Conservation (phyloP, 2,329 filamentous ascomycete species). For the Huntiella omanensis region DNA sequence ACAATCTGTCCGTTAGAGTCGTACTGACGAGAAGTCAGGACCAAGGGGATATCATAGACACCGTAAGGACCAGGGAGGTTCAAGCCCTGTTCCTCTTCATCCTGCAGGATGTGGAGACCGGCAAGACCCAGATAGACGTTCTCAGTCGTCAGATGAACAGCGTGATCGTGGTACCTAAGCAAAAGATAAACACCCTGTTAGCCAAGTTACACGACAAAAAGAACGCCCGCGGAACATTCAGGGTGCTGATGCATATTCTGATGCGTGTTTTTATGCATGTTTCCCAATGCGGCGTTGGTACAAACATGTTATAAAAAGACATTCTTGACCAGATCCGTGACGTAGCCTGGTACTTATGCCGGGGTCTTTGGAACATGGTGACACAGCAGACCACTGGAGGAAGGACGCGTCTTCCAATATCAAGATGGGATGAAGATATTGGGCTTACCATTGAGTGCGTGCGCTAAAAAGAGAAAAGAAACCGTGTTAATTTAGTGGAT, state of each 20-base stretch:
- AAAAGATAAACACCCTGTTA: not conserved
- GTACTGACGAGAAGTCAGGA: conserved; percentile 32
- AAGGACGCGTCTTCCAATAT: too few relatives aligned
- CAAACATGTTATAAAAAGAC: too few relatives aligned
- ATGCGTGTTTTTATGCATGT: too few relatives aligned
- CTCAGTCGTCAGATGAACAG: conserved; percentile 26
- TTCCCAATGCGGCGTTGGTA: too few relatives aligned
- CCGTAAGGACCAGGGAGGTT: conserved; percentile 29
- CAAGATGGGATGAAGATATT: not conserved
- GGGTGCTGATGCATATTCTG: too few relatives aligned
- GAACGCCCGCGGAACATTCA: too few relatives aligned
- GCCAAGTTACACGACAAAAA: too few relatives aligned
- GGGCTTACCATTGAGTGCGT: conserved; percentile 28
- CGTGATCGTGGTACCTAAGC: conserved; percentile 28
- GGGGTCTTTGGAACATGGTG: too few relatives aligned
- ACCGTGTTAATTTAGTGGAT: not conserved
- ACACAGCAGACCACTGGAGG: too few relatives aligned
- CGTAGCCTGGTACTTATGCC: too few relatives aligned
- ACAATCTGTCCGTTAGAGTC: conserved; percentile 29
- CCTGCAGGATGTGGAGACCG: conserved; percentile 35
- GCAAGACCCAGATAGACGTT: conserved; percentile 38
- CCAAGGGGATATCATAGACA: conserved; percentile 33
- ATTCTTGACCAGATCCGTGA: too few relatives aligned
- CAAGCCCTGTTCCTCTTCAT: conserved; percentile 28
- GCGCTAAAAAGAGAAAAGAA: conserved; percentile 17